Base-by-base conservation (phyloP, 2,329 filamentous ascomycete species). In the Trichoderma cornu-damae region DNA sequence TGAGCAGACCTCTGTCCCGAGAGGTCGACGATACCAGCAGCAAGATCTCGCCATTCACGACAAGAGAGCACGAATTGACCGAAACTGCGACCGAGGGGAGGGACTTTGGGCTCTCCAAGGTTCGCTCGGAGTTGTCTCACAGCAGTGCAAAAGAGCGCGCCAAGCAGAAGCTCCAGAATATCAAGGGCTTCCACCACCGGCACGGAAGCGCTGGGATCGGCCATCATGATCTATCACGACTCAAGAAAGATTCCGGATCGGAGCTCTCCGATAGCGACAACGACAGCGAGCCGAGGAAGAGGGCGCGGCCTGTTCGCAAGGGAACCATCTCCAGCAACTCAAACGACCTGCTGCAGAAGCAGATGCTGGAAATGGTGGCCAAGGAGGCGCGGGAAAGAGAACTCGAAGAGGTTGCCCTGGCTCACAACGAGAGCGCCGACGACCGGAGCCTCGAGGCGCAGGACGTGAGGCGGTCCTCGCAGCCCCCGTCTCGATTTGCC, bases 361-460 rank as follows among this genome's bases (percentile, higher is more conserved):
- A 85, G 64, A 85, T 85, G 81, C 70, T 78, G 58, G 81, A 84
- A 58, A 79, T 84, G 72, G 75, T 85, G 59, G 79, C 79, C 5
- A 77, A 76, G 60, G 82, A 85, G 65, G 76, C 75, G 5, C 69
- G 70, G 11, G 75, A 77, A 42, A 71, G 72, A 38, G 74, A 76
- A 22, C 64, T 71, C n/a, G 63, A 65, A 1, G 66, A 69, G n/a
- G 61, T 67, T 12, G 63, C 61, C 9, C 65, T 69, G 50, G 69
- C 67, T 3, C 71, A 73, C n/a, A 60, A 68, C 1, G 68, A 67
- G 57, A 64, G 67, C 34, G 66, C 70, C 12, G 73, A 74, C 59
- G 63, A 69, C 14, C 65, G 67, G 32, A 67, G 62, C 28, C 67
- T 71, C 26, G 65, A 62, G 49, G 72, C 69, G 1, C 70, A 71